Conservation (phyloP, 2,329 filamentous ascomycete genomes). For the Paraphoma sp. region DNA sequence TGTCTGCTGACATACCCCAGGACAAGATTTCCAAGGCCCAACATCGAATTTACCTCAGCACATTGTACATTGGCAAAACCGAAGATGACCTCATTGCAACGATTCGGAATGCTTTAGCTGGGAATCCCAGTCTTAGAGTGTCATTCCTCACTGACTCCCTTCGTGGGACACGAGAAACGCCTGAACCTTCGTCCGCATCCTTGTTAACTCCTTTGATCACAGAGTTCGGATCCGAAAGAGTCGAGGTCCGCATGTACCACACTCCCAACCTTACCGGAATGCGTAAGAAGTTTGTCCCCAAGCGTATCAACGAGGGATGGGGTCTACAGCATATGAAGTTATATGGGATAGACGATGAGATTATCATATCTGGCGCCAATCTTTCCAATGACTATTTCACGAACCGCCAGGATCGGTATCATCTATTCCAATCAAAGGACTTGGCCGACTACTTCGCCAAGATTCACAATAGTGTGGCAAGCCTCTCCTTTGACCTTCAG, state of each 20-base stretch:
- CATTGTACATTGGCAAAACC: constrained; percentile 92
- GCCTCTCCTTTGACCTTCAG: constrained; percentile 80
- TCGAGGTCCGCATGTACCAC: constrained; percentile 97
- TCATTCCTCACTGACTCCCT: constrained; percentile 92
- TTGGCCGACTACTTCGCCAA: constrained; percentile 82
- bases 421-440: constrained; percentile 80
- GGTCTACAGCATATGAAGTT: constrained; percentile 99
- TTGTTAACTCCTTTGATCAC: constrained; percentile 81
- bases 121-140: constrained; percentile 77
- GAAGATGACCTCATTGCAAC: constrained; percentile 87
- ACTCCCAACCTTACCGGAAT: constrained; percentile 92
- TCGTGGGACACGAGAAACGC: constrained; percentile 88
- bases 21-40: constrained; percentile 81
- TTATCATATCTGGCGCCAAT: constrained; percentile 90
- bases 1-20: constrained; percentile 24
- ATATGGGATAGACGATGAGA: constrained; percentile 93
- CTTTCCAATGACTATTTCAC: constrained; percentile 95
- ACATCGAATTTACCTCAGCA: constrained; percentile 87
- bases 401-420: constrained; percentile 92
- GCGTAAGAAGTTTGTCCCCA: constrained; percentile 82
- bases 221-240: constrained; percentile 82
- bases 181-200: constrained; percentile 84
- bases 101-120: constrained; percentile 74
- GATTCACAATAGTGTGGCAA: constrained; percentile 78
- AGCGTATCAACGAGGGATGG: constrained; percentile 96